Base-by-base conservation (phyloP, 2,329 filamentous ascomycete species). In the Ceratocystis alfenasii region DNA sequence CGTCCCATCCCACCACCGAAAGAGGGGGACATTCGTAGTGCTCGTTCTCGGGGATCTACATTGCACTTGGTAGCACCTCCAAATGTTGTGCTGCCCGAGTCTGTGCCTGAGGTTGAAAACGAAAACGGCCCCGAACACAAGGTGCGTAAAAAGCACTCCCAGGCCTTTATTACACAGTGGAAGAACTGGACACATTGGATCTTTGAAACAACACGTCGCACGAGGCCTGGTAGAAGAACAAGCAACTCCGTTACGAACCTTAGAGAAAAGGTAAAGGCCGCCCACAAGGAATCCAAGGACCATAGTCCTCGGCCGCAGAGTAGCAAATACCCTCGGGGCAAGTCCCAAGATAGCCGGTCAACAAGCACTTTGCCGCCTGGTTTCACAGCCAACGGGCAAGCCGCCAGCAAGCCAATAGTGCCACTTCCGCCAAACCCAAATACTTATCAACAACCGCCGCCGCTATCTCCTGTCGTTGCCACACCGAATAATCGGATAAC, bases 1-100 rank as follows among this genome's bases (percentile, higher is more conserved):
- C 87, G 82, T 46, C 84, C 92, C 5, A 80, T 89, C 50, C 89
- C 88, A 8, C 93, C 93, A 53, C 91, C 93, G 1, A 96, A 96
- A 74, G 92, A 96, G 73, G 83, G 85, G 15, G 76, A 84, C 10
- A 74, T 87, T 66, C 79, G 85, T 70, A 86, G 85, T 69, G 85
- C 88, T 67, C 81, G 87, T 70, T 88, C 89, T 70, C 81, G 90
- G 68, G 88, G 89, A 55, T 96, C 91, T 70, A 94, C 90, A 69
- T 81, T 96, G 41, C 90, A 96, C 72, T 83, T 95, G 3, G 90
- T 95, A 48, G 88, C 89, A 8, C 85, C 84, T 0, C 79, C 79
- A 5, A 81, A 83, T 20, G 78, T 83, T 17, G 75, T 74, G 22
- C 69, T 74, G n/a, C 70, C 72, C 53, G 70, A 76, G 68, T 71